Evolutionary conservation across 495 filamentous ascomycete genomes (phyloP).

Genomic region (Penicillium cosmopolitanum): DNA sequence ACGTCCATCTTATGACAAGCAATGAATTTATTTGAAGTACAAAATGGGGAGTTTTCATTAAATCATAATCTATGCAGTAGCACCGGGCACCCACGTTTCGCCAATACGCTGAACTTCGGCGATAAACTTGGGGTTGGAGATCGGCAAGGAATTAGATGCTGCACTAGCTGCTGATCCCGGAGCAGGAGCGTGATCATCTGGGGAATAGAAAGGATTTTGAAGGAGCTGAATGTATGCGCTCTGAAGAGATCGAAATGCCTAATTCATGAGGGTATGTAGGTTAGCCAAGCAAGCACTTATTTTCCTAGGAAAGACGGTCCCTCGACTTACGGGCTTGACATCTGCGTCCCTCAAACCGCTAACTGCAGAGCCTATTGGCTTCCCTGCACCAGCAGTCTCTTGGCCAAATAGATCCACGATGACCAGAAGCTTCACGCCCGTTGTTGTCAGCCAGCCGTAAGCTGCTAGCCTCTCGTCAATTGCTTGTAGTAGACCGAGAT

Average conservation of each 20-base stretch:
- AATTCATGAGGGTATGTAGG: neutral
- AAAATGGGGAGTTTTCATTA: neutral
- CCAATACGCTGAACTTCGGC: slow-evolving; percentile 85
- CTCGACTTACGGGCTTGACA: slow-evolving; percentile 68
- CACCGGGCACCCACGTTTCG: slow-evolving; percentile 61
- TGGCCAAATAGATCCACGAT: slow-evolving; percentile 84
- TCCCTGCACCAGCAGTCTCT: slow-evolving; percentile 27
- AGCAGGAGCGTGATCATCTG: slow-evolving; percentile 74
- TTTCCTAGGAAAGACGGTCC: neutral
- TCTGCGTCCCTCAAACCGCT: slow-evolving; percentile 77
- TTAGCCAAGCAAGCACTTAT: neutral
- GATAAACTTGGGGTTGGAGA: slow-evolving; percentile 79
- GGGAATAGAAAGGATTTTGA: slow-evolving; percentile 94
- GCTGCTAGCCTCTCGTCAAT: slow-evolving; percentile 88
- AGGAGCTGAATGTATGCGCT: slow-evolving; percentile 85
- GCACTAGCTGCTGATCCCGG: slow-evolving; percentile 35
- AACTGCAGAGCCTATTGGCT: slow-evolving; percentile 37
- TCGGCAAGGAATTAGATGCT: slow-evolving; percentile 54
- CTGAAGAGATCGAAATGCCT: slow-evolving; percentile 91
- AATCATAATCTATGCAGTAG: slow-evolving; percentile 44
- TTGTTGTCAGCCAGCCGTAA: slow-evolving; percentile 98
- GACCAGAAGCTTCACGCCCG: slow-evolving; percentile 84
- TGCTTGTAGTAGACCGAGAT: slow-evolving; percentile 88
- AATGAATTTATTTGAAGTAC: neutral
- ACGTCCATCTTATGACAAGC: neutral